phyloP scores from a whole-genome alignment of 2,329 filamentous ascomycete species.

The Scedosporium boydii region DNA sequence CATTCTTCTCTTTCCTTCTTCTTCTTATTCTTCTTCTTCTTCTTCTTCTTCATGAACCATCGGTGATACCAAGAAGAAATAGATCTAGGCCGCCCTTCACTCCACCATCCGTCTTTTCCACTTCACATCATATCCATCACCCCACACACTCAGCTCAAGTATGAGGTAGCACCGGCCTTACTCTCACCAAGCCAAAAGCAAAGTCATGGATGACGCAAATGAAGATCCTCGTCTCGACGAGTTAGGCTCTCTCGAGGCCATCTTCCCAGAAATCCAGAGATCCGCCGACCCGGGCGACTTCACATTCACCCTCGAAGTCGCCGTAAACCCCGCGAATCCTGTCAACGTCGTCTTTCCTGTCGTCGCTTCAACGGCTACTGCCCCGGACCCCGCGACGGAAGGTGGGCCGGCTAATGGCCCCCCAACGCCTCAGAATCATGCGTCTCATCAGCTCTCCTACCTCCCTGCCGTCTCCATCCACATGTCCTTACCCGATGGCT shows the following conservation, averaged over 20 bases:
- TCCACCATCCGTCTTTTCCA: not conserved
- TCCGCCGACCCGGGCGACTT: slow-evolving; percentile 32
- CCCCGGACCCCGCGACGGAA: not conserved
- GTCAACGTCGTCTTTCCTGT: slow-evolving; percentile 50
- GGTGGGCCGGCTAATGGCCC: not conserved
- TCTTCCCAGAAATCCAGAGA: slow-evolving; percentile 55
- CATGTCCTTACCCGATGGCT: slow-evolving; percentile 46
- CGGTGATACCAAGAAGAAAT: not conserved
- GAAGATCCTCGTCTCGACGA: slow-evolving; percentile 48
- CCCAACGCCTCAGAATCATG: not conserved
- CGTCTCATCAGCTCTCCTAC: slow-evolving; percentile 41
- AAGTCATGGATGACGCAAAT: slow-evolving; percentile 27
- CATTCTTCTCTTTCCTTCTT: not conserved
- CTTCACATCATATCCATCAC: not conserved
- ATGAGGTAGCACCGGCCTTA: not conserved
- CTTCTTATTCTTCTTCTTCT: not conserved
- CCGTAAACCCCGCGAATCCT: slow-evolving; percentile 43
- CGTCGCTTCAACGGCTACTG: slow-evolving; percentile 16
- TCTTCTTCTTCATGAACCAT: not conserved
- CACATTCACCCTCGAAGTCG: slow-evolving; percentile 46
- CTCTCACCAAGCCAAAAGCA: not conserved
- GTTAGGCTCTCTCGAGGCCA: slow-evolving; percentile 51
- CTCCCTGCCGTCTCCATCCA: slow-evolving; percentile 47
- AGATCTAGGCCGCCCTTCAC: not conserved
- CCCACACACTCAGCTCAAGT: not conserved